Conservation (phyloP, 1,284 basidiomycete genomes). For the Naganishia sp. region DNA sequence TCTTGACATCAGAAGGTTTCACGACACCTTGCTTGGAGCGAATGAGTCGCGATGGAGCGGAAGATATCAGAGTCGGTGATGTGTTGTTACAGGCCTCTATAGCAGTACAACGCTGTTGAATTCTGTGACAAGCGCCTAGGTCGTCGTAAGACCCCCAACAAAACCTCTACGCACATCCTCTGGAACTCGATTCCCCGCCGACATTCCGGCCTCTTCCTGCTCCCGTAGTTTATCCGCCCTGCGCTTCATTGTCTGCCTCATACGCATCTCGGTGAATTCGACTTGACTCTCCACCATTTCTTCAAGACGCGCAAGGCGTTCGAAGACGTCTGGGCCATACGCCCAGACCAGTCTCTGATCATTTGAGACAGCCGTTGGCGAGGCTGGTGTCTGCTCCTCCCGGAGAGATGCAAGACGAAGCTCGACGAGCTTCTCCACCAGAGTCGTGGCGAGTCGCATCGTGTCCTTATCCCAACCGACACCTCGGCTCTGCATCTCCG, state of each 20-base stretch:
- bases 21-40: too few species aligned
- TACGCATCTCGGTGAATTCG: slow-evolving; percentile 3
- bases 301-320: slow-evolving; percentile 6
- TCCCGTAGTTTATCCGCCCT: slow-evolving; percentile 1
- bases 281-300: slow-evolving; percentile 29
- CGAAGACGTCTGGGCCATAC: slow-evolving; percentile 15
- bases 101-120: background rate
- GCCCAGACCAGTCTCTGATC: slow-evolving; percentile 16
- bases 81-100: too few species aligned
- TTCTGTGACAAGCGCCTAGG: too few species aligned
- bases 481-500: slow-evolving; percentile 79
- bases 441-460: slow-evolving; percentile 62
- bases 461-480: slow-evolving; percentile 67
- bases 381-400: background rate
- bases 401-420: slow-evolving; percentile 22
- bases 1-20: too few species aligned
- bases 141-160: too few species aligned
- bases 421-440: slow-evolving; percentile 62
- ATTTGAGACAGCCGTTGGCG: background rate
- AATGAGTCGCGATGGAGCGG: too few species aligned
- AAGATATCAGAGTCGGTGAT: too few species aligned
- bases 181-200: background rate
- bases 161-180: background rate
- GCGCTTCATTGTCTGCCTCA: background rate
- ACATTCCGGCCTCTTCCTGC: background rate